phyloP scores from a whole-genome alignment of 2,329 filamentous ascomycete species.

The Colletotrichum sp. region DNA sequence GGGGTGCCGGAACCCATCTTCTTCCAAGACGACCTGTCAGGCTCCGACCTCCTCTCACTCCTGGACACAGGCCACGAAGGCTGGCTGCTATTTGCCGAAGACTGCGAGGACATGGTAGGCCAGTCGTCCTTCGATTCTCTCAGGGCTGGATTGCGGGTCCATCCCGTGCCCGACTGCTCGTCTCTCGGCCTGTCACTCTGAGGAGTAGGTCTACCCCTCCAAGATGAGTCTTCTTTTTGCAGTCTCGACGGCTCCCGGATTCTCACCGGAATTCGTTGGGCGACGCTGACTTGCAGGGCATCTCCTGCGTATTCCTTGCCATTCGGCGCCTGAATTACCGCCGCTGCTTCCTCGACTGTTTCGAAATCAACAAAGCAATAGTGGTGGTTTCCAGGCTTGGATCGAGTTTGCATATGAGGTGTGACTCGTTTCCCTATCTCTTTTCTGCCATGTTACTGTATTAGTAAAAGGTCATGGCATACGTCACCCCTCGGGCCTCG shows the following conservation, averaged over 20 bases:
- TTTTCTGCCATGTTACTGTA: no score
- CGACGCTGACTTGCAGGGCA: neutral
- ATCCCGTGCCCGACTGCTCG: neutral
- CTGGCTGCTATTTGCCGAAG: neutral
- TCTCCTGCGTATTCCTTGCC: slow-evolving; percentile 31
- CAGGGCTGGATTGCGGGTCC: neutral
- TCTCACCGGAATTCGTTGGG: neutral
- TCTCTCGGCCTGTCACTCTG: neutral
- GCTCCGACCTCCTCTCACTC: fast-evolving
- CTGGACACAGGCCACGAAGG: neutral
- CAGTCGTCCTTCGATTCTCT: neutral
- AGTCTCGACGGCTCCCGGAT: neutral
- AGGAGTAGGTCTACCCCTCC: neutral
- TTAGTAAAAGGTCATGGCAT: neutral
- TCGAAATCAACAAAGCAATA: slow-evolving; percentile 72
- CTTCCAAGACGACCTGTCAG: neutral
- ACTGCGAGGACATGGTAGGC: neutral
- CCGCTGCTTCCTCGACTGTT: slow-evolving; percentile 56
- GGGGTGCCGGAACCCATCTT: neutral
- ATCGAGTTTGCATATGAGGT: slow-evolving; percentile 58
- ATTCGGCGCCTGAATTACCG: slow-evolving; percentile 51
- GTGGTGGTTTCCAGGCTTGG: slow-evolving; percentile 61
- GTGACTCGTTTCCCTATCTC: slow-evolving; percentile 59
- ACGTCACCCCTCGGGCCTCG: fast-evolving
- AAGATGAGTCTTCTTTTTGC: neutral